Percentiles rank a stretch among this genome's conserved stretches.
These are phyloP conservation scores for Peniophora sp. DNA, from an alignment of 1,284 basidiomycete species.

Conservation along the genomic window DNA sequence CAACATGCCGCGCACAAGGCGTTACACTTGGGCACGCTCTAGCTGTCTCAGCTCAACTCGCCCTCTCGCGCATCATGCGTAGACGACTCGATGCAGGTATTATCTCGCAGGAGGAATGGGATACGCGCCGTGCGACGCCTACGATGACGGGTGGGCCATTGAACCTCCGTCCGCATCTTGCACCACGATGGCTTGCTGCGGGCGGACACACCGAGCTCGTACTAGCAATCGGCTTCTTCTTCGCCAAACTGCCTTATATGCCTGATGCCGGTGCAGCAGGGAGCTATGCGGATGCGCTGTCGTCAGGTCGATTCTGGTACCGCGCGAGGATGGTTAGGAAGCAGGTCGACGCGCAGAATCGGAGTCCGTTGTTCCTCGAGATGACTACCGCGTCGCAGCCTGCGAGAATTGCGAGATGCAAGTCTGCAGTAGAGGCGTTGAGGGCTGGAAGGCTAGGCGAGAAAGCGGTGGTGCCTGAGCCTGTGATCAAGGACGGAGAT, in stretches of 20 bases:
- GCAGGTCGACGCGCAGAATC: constrained; percentile 25
- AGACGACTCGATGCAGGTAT: constrained; percentile 37
- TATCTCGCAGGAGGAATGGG: constrained; percentile 45
- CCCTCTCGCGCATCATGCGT: constrained; percentile 42
- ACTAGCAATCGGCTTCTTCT: constrained; percentile 36
- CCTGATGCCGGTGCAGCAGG: constrained; percentile 32
- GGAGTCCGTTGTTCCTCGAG: constrained; percentile 43
- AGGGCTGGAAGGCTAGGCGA: not conserved
- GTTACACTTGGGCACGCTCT: constrained; percentile 47
- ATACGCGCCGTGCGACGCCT: constrained; percentile 39
- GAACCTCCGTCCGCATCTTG: constrained; percentile 44
- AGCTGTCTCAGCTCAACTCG: constrained; percentile 45
- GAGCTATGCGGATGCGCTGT: constrained; percentile 31
- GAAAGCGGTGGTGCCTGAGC: not conserved
- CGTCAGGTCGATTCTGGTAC: constrained; percentile 35
- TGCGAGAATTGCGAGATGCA: constrained; percentile 15
- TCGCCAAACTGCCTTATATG: constrained; percentile 40
- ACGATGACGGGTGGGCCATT: constrained; percentile 42
- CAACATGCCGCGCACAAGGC: constrained; percentile 30
- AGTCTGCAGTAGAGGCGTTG: not conserved
- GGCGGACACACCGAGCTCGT: constrained; percentile 39
- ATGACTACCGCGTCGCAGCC: constrained; percentile 24
- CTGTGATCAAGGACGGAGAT: constrained; percentile 14
- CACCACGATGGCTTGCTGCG: constrained; percentile 34
- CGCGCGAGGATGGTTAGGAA: constrained; percentile 30